phyloP scores from a whole-genome alignment of 2,329 filamentous ascomycete species.

The Botrytis medusae region DNA sequence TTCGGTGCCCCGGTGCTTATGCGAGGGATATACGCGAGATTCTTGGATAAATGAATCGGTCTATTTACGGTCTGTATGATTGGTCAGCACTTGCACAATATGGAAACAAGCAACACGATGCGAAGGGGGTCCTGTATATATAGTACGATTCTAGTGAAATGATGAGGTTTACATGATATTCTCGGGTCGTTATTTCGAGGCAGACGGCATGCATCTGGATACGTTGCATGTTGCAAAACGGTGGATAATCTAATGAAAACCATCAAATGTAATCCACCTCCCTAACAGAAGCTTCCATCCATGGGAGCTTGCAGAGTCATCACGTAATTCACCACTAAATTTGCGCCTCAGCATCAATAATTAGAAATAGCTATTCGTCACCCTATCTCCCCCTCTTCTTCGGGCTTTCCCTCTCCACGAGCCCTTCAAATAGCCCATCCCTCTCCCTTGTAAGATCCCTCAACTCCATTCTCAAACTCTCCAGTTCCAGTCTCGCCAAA shows the following conservation, averaged over 20 bases:
- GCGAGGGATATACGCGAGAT: not conserved
- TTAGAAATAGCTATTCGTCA: not conserved
- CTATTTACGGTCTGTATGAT: constrained; percentile 14
- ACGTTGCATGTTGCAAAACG: not conserved
- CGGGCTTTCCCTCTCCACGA: constrained; percentile 64
- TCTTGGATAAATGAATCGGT: not conserved
- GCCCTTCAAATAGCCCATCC: constrained; percentile 72
- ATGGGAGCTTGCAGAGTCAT: not conserved
- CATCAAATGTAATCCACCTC: not conserved
- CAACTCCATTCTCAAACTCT: constrained; percentile 64
- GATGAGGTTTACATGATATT: constrained; percentile 4
- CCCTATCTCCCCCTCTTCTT: constrained; percentile 35
- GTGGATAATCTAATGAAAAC: not conserved
- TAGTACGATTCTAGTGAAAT: constrained; percentile 12
- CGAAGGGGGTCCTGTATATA: constrained; percentile 6
- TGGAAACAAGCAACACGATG: not conserved
- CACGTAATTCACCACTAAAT: not conserved
- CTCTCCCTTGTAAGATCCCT: constrained; percentile 59
- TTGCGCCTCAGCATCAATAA: not conserved
- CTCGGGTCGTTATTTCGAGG: not conserved
- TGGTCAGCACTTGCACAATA: not conserved
- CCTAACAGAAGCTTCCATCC: not conserved
- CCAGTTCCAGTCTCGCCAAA: constrained; percentile 68
- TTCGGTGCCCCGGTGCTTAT: not conserved
- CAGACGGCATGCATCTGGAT: not conserved